Evolutionary conservation across 2,329 filamentous ascomycete species (phyloP), one percentile per base, ranked within the genome.

Genomic region (Chaetoscypha palmicola): DNA sequence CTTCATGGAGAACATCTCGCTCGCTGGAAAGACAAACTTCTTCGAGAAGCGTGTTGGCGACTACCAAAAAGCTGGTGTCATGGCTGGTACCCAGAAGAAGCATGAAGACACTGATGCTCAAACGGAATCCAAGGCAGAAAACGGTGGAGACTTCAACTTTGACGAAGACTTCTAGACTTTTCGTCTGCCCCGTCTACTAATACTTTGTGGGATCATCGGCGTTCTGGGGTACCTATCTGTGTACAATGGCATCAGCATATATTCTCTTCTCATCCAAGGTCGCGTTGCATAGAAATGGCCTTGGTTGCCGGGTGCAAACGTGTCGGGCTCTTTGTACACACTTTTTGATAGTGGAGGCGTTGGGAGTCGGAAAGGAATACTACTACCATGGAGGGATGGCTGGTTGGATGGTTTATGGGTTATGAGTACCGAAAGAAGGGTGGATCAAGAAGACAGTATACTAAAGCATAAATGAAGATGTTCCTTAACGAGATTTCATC

Each of bases 1-100:
- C 76, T 98, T 98, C 70, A 98, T 98, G 92, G 92, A 98, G 78
- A 96, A 95, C 72, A 98, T 98, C 69, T 97, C 92, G 17, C 79
- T 98, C 9, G 87, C 89, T 41, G 92, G 92, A 69, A 98, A 98
- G 86, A 98, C 92, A 66, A 98, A 98, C 81, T 98, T 98, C 80
- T 98, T 98, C 67, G 92, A 98, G 84, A 98, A 98, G 86, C 88
- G 92, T 59, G 92, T 98, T 46, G 92, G 84, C 66, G 92, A 98
- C 64, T 98, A 98, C 79, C 92, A 98, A 72, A 98, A 98, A 79
- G 90, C 92, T 28, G 92, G 92, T 74, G 91, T 98, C 67, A 94
- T 98, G 88, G 83, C 83, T 62, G 90, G 86, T 71, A 86, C 83
- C 58, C 89, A 89, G 73, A 83, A 85, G 68, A 82, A 84, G 66